Conservation (phyloP, 345 rosid species). For the Euphorbia pulcherrima region DNA sequence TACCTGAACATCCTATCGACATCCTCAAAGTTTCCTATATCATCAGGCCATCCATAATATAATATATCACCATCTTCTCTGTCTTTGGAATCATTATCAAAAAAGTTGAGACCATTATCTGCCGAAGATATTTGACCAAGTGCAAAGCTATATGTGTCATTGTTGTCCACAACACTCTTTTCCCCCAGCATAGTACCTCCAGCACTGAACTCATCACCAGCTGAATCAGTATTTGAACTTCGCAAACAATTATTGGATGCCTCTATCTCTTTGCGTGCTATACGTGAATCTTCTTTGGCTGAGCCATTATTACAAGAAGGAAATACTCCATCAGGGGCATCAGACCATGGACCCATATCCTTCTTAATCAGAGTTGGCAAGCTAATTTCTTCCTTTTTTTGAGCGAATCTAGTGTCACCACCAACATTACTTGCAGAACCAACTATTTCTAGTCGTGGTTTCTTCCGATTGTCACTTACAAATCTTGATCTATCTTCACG, state of each 20-base stretch:
- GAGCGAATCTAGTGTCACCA: constrained; percentile 25
- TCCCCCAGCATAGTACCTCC: constrained; percentile 42
- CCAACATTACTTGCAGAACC: constrained; percentile 32
- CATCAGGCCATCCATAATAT: constrained; percentile 68
- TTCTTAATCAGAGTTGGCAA: constrained; percentile 25
- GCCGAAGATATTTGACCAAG: constrained; percentile 46
- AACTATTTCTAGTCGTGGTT: constrained; percentile 43
- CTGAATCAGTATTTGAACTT: constrained; percentile 27
- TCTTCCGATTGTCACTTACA: constrained; percentile 37
- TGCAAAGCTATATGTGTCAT: constrained; percentile 42
- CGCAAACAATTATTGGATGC: constrained; percentile 41
- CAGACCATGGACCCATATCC: constrained; percentile 48
- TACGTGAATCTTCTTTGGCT: constrained; percentile 38
- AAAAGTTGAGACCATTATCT: constrained; percentile 53
- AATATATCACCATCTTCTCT: constrained; percentile 59
- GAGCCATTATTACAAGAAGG: constrained; percentile 37
- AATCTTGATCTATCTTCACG: constrained; percentile 34
- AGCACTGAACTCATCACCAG: constrained; percentile 35
- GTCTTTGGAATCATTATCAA: constrained; percentile 47
- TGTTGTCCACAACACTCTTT: constrained; percentile 33
- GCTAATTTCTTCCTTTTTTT: constrained; percentile 32
- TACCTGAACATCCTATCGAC: constrained; percentile 90
- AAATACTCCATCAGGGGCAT: constrained; percentile 37
- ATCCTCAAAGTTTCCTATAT: constrained; percentile 84
- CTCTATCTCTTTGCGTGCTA: constrained; percentile 39